These are phyloP conservation scores for Themeda triandra DNA, from an alignment of 176 grass and related monocot genomes.

Conservation along the genomic window DNA sequence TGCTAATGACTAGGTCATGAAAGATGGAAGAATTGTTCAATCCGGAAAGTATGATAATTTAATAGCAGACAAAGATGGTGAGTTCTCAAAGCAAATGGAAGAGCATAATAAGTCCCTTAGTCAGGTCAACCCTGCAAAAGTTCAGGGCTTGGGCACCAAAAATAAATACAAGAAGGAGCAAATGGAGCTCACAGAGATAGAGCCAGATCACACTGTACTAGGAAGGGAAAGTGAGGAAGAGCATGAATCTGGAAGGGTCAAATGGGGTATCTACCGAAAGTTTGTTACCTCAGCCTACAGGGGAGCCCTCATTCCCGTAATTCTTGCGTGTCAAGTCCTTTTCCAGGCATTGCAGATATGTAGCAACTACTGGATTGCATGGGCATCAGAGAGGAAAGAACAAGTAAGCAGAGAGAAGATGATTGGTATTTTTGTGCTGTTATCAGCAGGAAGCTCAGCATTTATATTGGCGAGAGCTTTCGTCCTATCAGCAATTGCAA, in stretches of 20 bases:
- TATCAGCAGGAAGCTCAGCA: constrained; percentile 69
- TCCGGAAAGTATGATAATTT: constrained; percentile 83
- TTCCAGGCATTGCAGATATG: constrained; percentile 84
- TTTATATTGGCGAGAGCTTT: constrained; percentile 82
- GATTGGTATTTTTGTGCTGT: constrained; percentile 60
- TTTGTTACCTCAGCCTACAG: constrained; percentile 74
- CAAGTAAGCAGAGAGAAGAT: constrained; percentile 65
- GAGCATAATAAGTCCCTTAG: constrained; percentile 67
- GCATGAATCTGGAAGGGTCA: constrained; percentile 75
- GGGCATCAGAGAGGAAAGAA: constrained; percentile 64
- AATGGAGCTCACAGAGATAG: constrained; percentile 41
- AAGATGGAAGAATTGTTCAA: constrained; percentile 79
- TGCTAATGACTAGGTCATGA: constrained; percentile 57
- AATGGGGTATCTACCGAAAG: constrained; percentile 73
- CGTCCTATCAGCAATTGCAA: constrained; percentile 71
- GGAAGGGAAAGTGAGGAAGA: constrained; percentile 62
- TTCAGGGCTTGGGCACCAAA: constrained; percentile 21
- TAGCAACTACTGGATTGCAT: constrained; percentile 94
- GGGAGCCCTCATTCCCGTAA: constrained; percentile 59
- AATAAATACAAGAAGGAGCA: constrained; percentile 30
- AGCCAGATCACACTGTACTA: constrained; percentile 31
- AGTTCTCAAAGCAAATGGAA: constrained; percentile 64
- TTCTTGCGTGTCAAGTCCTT: constrained; percentile 69
- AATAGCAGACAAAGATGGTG: constrained; percentile 47
- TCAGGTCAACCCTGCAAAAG: constrained; percentile 56